Base-by-base conservation (phyloP, 352 stramenopile species). In the Globisporangium solare region DNA sequence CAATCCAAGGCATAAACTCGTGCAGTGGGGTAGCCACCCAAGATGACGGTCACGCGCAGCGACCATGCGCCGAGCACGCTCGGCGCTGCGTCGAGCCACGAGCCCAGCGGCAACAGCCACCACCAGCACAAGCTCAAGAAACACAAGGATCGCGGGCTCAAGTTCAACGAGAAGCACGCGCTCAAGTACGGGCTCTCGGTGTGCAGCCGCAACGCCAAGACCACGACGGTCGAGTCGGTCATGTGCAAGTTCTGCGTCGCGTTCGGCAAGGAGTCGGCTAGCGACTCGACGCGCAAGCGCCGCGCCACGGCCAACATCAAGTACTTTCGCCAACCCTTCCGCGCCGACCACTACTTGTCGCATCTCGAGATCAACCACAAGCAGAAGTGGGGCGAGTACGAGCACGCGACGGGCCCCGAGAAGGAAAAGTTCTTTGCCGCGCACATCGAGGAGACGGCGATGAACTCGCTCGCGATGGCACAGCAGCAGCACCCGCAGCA, bases 161-260 rank as follows among this genome's bases (percentile, higher is more conserved):
- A 71, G 62, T 88, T 86, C 63, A 88, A 83, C 47, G 78, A 85
- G 47, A 85, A 78, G 61, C 76, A 89, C 67, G 65, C 74, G 60
- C 66, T 81, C 56, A 86, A 86, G 70, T 89, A 86, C 56, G 78
- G 78, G 1, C 64, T 89, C 52, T 78, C 70, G 22, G 77, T 89
- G 49, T 85, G 72, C 73, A 79, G 61, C 40, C 74, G 78, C 60
- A 80, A 81, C 58, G 64, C 63, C 56, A 76, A 73, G 54, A 70
- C 69, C 37, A 58, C 53, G 35, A 70, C 70, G 40, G 78, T 88
- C 35, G 76, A 86, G 66, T 72, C 68, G 24, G 78, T 86, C 46
- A 86, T 86, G 76, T 88, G 78, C 73, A 85, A 84, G 68, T 88
- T 88, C 55, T 88, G 78, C 63, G 74, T 86, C 47, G 75, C 76